phyloP scores from a whole-genome alignment of 1,284 basidiomycete species.

The Golubevia sp. region DNA sequence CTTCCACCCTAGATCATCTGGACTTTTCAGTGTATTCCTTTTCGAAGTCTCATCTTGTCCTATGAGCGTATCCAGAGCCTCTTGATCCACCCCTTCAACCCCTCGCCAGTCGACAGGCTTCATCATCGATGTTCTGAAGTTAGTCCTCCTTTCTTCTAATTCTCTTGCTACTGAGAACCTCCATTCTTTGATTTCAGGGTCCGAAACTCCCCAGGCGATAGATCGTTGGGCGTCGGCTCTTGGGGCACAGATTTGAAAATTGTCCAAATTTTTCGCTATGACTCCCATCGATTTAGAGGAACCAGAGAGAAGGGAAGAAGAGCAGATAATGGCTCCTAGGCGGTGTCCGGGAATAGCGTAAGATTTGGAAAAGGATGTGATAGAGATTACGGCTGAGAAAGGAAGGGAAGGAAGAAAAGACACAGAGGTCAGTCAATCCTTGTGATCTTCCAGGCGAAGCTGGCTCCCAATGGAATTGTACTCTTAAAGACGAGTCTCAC shows the following conservation, averaged over 20 bases:
- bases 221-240: conserved; percentile 28
- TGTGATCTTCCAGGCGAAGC: not conserved
- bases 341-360: conserved; percentile 85
- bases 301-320: conserved; percentile 66
- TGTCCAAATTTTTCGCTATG: conserved; percentile 74
- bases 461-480: conserved; percentile 70
- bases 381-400: conserved; percentile 22
- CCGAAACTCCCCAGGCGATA: conserved; percentile 40
- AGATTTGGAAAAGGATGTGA: conserved; percentile 68
- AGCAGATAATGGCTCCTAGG: conserved; percentile 76
- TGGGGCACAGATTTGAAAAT: conserved; percentile 65
- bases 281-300: conserved; percentile 54
- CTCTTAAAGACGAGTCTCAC: conserved; percentile 71
- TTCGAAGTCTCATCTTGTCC: not conserved
- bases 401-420: too few relatives aligned
- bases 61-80: not conserved
- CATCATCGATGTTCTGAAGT: conserved; percentile 66
- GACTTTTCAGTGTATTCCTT: conserved; percentile 11
- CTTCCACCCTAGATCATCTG: conserved; percentile 48
- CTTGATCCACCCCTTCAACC: conserved; percentile 14
- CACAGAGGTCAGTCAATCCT: too few relatives aligned
- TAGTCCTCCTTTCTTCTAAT: conserved; percentile 68
- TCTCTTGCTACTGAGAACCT: conserved; percentile 64
- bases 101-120: conserved; percentile 57
- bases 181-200: conserved; percentile 63